Base-by-base conservation (phyloP, 495 filamentous ascomycete genomes). In the Parathielavia appendiculata region DNA sequence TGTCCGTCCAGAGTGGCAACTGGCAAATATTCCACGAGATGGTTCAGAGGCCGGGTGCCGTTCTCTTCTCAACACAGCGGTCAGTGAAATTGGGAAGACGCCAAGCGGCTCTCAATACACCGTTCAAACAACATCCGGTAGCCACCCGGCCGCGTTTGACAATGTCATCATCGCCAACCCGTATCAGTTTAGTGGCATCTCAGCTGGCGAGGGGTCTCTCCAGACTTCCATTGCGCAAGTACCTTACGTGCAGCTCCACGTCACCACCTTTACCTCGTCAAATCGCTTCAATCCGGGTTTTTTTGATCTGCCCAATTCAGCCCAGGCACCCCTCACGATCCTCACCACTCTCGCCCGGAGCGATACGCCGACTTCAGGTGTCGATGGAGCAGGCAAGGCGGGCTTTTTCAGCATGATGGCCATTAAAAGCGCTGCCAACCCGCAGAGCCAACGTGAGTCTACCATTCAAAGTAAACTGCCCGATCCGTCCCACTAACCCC, bases 21-120 rank as follows among this genome's bases (percentile, higher is more conserved):
- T 99, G 91, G 92, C 86, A 83, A 67, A 97, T 97, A 43, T 99
- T 99, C 65, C 80, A 83, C 2, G 76, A 81, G 19, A 96, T 96
- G 88, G 73, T 90, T 12, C 76, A 84, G 38, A 72, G 76, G 5
- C 82, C 89, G 9, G 69, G 74, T 1, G 86, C 88, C 1, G 68
- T 79, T 90, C 5, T 69, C 71, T n/a, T 5, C 72, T 95, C n/a
- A 87, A 92, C 63, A 88, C 87, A 0, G 79, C 82, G 4, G 90
- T 96, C 0, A 76, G 76, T 2, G 74, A 69, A 0, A 80, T 95
- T 43, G 57, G 68, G 49, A 66, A 44, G 22, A 46, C 10, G 59
- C 81, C 23, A 20, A 22, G 45, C 3, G 34, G 6, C 4, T 30
- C 41, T 14, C 78, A 71, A 43, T 84, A 88, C 64, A 76, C 62